These are phyloP conservation scores for Silene vulgaris DNA, from an alignment of 179 eudicot genomes.

Conservation along the genomic window DNA sequence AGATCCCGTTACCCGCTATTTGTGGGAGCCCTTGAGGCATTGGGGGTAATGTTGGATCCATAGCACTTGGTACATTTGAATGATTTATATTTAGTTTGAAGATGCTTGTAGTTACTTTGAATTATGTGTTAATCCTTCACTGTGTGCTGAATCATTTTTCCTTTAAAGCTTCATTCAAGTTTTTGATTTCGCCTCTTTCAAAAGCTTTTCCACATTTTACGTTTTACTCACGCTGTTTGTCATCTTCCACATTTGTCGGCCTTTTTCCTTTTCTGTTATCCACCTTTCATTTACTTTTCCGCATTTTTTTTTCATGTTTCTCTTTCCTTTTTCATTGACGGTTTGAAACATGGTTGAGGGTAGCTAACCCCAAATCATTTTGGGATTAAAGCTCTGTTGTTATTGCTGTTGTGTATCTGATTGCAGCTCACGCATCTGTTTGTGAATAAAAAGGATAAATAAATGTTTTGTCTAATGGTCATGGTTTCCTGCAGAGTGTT, in stretches of 20 bases:
- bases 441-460: neutral
- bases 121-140: no score
- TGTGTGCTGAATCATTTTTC: no score
- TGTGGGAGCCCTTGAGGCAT: neutral
- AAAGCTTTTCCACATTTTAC: no score
- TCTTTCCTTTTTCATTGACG: neutral
- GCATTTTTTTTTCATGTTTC: no score
- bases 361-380: neutral
- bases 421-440: neutral
- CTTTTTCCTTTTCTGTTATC: no score
- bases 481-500: slow-evolving; percentile 54
- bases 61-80: neutral
- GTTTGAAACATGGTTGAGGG: neutral
- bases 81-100: neutral
- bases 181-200: neutral
- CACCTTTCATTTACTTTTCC: no score
- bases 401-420: neutral
- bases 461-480: neutral
- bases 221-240: no score
- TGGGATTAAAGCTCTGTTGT: neutral
- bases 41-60: neutral
- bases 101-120: neutral
- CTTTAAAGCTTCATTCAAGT: no score
- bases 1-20: neutral
- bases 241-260: no score